Base-by-base conservation (phyloP, 2,329 filamentous ascomycete species). In the Calonectria naviculata region DNA sequence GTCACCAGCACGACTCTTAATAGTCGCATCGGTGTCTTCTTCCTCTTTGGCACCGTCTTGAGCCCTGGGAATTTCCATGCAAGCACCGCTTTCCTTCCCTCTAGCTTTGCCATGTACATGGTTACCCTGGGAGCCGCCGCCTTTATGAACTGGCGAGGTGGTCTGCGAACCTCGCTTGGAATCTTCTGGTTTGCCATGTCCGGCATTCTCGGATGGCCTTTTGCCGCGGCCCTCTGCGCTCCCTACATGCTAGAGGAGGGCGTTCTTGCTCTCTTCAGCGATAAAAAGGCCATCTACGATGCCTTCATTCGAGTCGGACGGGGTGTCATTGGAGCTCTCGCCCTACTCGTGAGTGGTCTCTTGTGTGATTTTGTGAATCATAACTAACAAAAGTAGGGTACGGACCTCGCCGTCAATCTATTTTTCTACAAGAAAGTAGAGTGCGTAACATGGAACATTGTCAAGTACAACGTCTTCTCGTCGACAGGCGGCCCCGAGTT, bases 51-150 rank as follows among this genome's bases (percentile, higher is more conserved):
- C 49, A 92, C 93, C 71, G 85, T 94, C 61, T 91, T 93, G 69
- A 97, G 93, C 72, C 94, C 97, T 0, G 97, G 97, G 49, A 97
- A 98, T 88, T 98, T 98, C 81, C 95, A 98, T 83, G 93, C 97
- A 5, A 95, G 94, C 68, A 89, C 93, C 1, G 92, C 96, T 7
- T 98, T 94, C 80, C 87, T 99, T 6, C 97, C 97, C 0, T 98
- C 95, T 10, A 98, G 93, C 82, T 99, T 99, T 80, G 93, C 97
- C 79, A 99, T 99, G 97, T 98, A 97, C 81, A 94, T 92, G 71
- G 92, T 91, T 17, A 97, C 97, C 88, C 86, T 98, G 9, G 97
- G 95, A 13, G 90, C 95, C 67, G 90, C 95, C 1, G 91, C 94
- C 0, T 99, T 98, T 82, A 93, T 99, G 90, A 94, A 98, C 83